Percentiles rank a stretch among this genome's conserved stretches.
Conservation (phyloP, 768 basidiomycete species). For the Pseudohyphozyma bogoriensis region DNA sequence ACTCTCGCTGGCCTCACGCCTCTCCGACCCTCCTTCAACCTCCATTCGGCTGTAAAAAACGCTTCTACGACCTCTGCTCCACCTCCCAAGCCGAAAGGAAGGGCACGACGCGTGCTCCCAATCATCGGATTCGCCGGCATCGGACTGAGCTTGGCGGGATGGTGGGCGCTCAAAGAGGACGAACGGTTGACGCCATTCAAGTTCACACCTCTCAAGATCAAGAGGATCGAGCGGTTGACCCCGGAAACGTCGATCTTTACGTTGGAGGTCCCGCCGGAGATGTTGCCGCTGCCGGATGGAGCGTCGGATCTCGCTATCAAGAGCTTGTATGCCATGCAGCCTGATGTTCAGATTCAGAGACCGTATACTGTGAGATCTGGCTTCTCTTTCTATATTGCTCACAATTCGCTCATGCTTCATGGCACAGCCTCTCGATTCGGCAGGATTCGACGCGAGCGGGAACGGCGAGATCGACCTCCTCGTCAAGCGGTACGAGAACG, state of each 20-base stretch:
- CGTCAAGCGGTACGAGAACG: slow-evolving; percentile 31
- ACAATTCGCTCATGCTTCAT: not conserved
- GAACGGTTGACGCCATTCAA: too few relatives aligned
- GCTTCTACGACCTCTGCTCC: too few relatives aligned
- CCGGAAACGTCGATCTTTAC: slow-evolving; percentile 23
- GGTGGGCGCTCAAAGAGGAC: too few relatives aligned
- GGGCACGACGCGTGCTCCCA: too few relatives aligned
- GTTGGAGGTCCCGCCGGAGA: slow-evolving; percentile 15
- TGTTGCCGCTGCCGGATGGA: slow-evolving; percentile 12
- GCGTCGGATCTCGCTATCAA: slow-evolving; percentile 20
- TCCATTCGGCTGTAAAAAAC: too few relatives aligned
- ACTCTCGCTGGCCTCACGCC: too few relatives aligned
- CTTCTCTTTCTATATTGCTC: not conserved
- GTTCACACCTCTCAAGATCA: slow-evolving; percentile 26
- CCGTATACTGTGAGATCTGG: slow-evolving; percentile 25
- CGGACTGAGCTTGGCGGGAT: too few relatives aligned
- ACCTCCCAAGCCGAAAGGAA: too few relatives aligned
- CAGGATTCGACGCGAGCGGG: slow-evolving; percentile 15
- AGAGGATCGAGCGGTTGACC: slow-evolving; percentile 15
- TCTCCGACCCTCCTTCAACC: too few relatives aligned
- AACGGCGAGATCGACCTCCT: slow-evolving; percentile 26
- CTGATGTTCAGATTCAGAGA: slow-evolving; percentile 32
- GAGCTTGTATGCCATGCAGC: slow-evolving; percentile 31
- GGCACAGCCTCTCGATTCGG: slow-evolving; percentile 18
- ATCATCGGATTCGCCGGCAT: too few relatives aligned